Percentiles rank a stretch among this genome's conserved stretches.
phyloP scores from a whole-genome alignment of 768 basidiomycete genomes.

The Boletus edulis region DNA sequence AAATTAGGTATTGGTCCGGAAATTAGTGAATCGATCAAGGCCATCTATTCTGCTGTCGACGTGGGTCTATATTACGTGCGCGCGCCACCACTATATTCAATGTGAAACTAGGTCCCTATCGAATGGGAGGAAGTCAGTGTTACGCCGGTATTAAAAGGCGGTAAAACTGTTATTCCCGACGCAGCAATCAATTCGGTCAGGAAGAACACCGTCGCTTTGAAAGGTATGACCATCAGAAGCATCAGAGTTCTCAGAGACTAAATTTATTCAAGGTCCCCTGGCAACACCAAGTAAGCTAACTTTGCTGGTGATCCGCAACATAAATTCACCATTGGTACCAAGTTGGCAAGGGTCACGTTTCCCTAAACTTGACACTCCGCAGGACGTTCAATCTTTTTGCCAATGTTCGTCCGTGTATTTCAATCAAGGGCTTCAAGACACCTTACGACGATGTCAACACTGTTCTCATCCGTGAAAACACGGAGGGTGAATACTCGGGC shows the following conservation, averaged over 20 bases:
- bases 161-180: conserved; percentile 97
- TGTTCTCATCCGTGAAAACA: conserved; percentile 98
- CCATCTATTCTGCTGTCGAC: conserved; percentile 86
- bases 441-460: conserved; percentile 98
- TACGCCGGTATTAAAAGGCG: conserved; percentile 87
- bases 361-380: conserved; percentile 93
- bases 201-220: conserved; percentile 96
- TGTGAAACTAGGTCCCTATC: conserved; percentile 78
- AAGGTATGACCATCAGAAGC: conserved; percentile 54
- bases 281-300: conserved; percentile 87
- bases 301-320: conserved; percentile 3
- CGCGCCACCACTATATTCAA: conserved; percentile 10
- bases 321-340: conserved; percentile 13
- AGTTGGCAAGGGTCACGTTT: conserved; percentile 99
- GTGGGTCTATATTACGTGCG: conserved; percentile 38
- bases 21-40: conserved; percentile 94
- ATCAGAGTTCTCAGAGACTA: conserved; percentile 2
- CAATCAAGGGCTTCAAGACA: conserved; percentile 96
- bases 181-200: conserved; percentile 86
- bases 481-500: conserved; percentile 99
- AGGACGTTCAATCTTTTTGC: conserved; percentile 98
- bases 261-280: conserved; percentile 65
- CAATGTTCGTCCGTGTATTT: conserved; percentile 95
- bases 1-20: conserved; percentile 92
- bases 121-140: conserved; percentile 99